phyloP scores from a whole-genome alignment of 2,329 filamentous ascomycete genomes.

The Clonostachys chloroleuca region DNA sequence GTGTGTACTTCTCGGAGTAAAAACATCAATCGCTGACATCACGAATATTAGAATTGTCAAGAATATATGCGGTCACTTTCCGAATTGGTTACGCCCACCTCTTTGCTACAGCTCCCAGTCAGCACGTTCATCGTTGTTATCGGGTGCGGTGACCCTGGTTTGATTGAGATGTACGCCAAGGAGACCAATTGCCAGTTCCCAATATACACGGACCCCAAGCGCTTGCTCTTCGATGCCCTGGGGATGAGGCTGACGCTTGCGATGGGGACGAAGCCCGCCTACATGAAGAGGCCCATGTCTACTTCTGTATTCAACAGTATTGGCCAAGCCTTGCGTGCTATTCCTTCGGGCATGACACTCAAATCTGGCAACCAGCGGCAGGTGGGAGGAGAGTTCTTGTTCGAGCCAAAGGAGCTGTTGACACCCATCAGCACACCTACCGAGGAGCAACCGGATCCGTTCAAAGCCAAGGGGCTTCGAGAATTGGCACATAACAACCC shows the following conservation, averaged over 20 bases:
- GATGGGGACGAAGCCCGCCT: slow-evolving; percentile 56
- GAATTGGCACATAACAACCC: too few species aligned
- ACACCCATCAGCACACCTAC: slow-evolving; percentile 39
- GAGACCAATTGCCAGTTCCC: slow-evolving; percentile 64
- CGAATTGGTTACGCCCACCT: slow-evolving; percentile 47
- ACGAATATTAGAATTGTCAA: slow-evolving; percentile 61
- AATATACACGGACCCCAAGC: slow-evolving; percentile 72
- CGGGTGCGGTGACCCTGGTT: slow-evolving; percentile 64
- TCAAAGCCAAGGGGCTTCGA: slow-evolving; percentile 2
- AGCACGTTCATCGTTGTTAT: slow-evolving; percentile 64
- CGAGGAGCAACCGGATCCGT: slow-evolving; percentile 16
- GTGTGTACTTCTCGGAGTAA: too few species aligned
- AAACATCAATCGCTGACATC: not conserved
- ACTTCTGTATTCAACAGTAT: slow-evolving; percentile 46
- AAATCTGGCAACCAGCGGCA: slow-evolving; percentile 64
- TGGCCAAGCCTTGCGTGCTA: slow-evolving; percentile 54
- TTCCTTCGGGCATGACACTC: slow-evolving; percentile 51
- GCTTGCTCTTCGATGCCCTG: slow-evolving; percentile 60
- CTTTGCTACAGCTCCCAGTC: slow-evolving; percentile 43
- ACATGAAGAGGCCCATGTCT: slow-evolving; percentile 53
- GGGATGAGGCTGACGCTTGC: slow-evolving; percentile 64
- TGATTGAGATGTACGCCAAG: slow-evolving; percentile 63
- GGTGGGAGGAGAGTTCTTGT: slow-evolving; percentile 77
- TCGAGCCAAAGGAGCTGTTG: slow-evolving; percentile 48
- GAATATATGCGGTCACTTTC: slow-evolving; percentile 65